Evolutionary conservation across 371 early-diverging fungal species (phyloP).

Genomic region (Mucor racemosus): DNA sequence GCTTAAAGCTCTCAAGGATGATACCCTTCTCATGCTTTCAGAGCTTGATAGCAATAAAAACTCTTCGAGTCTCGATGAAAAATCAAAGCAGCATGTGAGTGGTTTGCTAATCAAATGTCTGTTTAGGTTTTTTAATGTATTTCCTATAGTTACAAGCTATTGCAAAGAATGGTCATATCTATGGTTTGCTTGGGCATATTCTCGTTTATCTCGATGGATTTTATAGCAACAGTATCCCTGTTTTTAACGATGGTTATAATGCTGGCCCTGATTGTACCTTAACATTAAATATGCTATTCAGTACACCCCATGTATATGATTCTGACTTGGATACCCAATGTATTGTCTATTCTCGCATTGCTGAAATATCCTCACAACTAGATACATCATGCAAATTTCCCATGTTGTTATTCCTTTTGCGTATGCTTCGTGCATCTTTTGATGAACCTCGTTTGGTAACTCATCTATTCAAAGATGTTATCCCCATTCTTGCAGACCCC

Average conservation of each 20-base stretch:
- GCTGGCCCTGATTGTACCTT: neutral
- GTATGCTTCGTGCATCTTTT: conserved; percentile 47
- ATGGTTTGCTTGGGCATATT: conserved; percentile 17
- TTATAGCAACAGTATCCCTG: neutral
- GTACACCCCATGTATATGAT: conserved; percentile 10
- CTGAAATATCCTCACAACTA: neutral
- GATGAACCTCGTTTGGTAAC: conserved; percentile 32
- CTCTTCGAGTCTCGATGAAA: neutral
- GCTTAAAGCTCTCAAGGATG: neutral
- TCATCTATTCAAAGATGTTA: conserved; percentile 45
- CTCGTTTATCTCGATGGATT: conserved; percentile 2
- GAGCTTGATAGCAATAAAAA: neutral
- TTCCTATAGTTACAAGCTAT: neutral
- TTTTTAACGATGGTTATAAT: neutral
- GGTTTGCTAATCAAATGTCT: neutral
- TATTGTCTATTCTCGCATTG: conserved; percentile 8
- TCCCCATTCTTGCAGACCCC: conserved; percentile 50
- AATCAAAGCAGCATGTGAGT: neutral
- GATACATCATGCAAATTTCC: conserved; percentile 44
- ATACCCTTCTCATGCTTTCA: conserved; percentile 2
- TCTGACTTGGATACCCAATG: neutral
- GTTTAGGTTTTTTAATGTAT: too few species aligned
- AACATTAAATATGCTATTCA: conserved; percentile 15
- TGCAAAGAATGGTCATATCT: neutral
- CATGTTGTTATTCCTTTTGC: conserved; percentile 50